Percentiles rank a stretch among this genome's conserved stretches.
phyloP scores from a whole-genome alignment of 1,284 basidiomycete species.

The Gymnopus androsaceus region DNA sequence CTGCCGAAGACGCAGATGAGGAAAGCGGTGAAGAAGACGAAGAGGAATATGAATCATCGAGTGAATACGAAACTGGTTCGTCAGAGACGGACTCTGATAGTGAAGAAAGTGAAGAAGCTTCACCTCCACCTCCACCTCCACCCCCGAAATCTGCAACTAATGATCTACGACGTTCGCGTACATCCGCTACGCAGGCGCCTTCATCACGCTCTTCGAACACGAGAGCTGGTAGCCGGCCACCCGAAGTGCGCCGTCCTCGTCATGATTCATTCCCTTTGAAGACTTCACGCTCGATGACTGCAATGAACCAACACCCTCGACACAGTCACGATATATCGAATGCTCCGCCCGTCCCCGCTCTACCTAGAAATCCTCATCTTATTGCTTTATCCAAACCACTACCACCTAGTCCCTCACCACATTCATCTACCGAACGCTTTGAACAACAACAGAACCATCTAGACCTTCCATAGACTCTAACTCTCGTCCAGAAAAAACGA shows the following conservation, averaged over 20 bases:
- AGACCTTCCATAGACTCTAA: slow-evolving; percentile 13
- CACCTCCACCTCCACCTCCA: neutral
- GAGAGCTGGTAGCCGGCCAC: slow-evolving; percentile 15
- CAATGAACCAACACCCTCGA: slow-evolving; percentile 26
- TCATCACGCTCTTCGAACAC: slow-evolving; percentile 13
- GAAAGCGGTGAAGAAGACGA: slow-evolving; percentile 51
- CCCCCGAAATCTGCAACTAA: neutral
- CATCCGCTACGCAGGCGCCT: slow-evolving; percentile 10
- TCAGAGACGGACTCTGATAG: slow-evolving; percentile 35
- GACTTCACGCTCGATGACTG: slow-evolving; percentile 43
- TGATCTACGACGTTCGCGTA: slow-evolving; percentile 9
- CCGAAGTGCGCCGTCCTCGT: slow-evolving; percentile 18
- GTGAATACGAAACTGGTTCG: slow-evolving; percentile 40
- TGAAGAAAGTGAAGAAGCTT: slow-evolving; percentile 34
- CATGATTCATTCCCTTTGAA: slow-evolving; percentile 35
- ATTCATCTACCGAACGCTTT: slow-evolving; percentile 18
- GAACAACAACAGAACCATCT: slow-evolving; percentile 8
- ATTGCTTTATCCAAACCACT: slow-evolving; percentile 29
- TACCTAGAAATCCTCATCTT: slow-evolving; percentile 27
- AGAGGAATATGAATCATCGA: slow-evolving; percentile 39
- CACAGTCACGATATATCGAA: slow-evolving; percentile 29
- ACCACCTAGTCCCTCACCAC: slow-evolving; percentile 26
- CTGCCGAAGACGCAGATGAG: slow-evolving; percentile 74
- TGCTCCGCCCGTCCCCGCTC: slow-evolving; percentile 41
- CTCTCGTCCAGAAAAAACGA: slow-evolving; percentile 23